Evolutionary conservation across 1,284 basidiomycete genomes (phyloP), one percentile per base, ranked within the genome.

Genomic region (Golubevia pallescens): DNA sequence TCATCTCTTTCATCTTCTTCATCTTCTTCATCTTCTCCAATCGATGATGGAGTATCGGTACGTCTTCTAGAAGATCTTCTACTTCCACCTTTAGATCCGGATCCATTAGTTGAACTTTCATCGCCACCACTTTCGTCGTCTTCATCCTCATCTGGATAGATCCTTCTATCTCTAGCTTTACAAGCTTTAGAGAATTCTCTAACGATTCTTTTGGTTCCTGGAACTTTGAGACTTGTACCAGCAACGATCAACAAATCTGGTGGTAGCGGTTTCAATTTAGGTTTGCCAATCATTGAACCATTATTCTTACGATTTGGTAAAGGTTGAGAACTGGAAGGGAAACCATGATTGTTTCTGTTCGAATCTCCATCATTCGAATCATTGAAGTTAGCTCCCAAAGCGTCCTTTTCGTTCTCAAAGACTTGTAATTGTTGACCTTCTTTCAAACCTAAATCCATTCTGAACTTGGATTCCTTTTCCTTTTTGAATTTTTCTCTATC

Each of bases 191-290:
- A 89, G 86, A 97, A 93, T 86, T 97, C 94, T 69, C 93, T 90
- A 32, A 96, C 93, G 81, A 97, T 93, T 70, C 93, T 89, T 86
- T 96, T 97, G 59, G 95, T 95, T 8, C 95, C 95, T 1, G 93
- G 94, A 7, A 97, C 93, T 72, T 91, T 90, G 63, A 97, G 87
- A 80, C 92, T 93, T 58, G 95, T 97, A 42, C 95, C 95, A 14
- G 93, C 94, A 7, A 97, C 95, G 59, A 97, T 87, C 57, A 97
- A 87, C 58, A 95, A 86, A 86, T 97, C 95, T 2, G 93, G 92
- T n/a, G 86, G 74, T 19, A 84, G 65, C 6, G 82, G 82, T 68
- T 83, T 84, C 14, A 83, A 68, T 19, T 78, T 67, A 0, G 77
- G 68, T 3, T 71, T 68, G 19, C 73, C 42, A 28, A 28, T 28